phyloP scores from a whole-genome alignment of 129 eudicot genomes.

The Calendula officinalis region DNA sequence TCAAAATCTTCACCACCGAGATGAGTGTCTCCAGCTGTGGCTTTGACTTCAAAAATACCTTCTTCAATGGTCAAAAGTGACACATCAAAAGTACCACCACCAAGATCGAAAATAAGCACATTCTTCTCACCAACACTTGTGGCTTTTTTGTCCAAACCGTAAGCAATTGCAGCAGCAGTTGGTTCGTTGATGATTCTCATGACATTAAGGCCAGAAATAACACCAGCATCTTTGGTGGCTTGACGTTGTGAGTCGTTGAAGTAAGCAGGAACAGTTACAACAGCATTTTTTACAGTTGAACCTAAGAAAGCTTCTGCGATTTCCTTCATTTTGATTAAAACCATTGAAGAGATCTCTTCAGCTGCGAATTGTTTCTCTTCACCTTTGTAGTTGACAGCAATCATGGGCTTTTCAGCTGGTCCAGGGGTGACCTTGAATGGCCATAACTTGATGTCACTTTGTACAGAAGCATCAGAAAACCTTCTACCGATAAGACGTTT shows the following conservation, averaged over 20 bases:
- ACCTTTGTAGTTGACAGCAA: slow-evolving; percentile 47
- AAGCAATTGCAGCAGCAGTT: slow-evolving; percentile 62
- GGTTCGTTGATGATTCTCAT: slow-evolving; percentile 62
- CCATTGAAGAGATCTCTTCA: slow-evolving; percentile 57
- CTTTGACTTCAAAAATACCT: slow-evolving; percentile 56
- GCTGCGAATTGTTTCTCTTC: slow-evolving; percentile 52
- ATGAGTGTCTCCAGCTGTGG: slow-evolving; percentile 66
- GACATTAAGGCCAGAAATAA: slow-evolving; percentile 55
- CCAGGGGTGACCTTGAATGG: slow-evolving; percentile 53
- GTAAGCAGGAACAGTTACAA: slow-evolving; percentile 59
- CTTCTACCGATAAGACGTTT: slow-evolving; percentile 60
- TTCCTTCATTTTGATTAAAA: slow-evolving; percentile 53
- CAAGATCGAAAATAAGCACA: slow-evolving; percentile 56
- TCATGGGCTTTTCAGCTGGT: slow-evolving; percentile 55
- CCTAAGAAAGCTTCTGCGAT: slow-evolving; percentile 53
- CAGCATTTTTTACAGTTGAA: slow-evolving; percentile 45
- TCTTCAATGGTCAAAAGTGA: slow-evolving; percentile 56
- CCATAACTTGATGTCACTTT: slow-evolving; percentile 52
- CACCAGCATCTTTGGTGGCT: slow-evolving; percentile 58
- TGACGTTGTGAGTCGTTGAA: slow-evolving; percentile 58
- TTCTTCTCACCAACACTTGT: slow-evolving; percentile 56
- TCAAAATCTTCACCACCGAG: slow-evolving; percentile 67
- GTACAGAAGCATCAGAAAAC: slow-evolving; percentile 44
- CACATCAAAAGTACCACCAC: slow-evolving; percentile 60
- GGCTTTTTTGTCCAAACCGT: slow-evolving; percentile 58